Evolutionary conservation across 305 asterid genomes (phyloP).

Genomic region (Fraxinus paxiana): DNA sequence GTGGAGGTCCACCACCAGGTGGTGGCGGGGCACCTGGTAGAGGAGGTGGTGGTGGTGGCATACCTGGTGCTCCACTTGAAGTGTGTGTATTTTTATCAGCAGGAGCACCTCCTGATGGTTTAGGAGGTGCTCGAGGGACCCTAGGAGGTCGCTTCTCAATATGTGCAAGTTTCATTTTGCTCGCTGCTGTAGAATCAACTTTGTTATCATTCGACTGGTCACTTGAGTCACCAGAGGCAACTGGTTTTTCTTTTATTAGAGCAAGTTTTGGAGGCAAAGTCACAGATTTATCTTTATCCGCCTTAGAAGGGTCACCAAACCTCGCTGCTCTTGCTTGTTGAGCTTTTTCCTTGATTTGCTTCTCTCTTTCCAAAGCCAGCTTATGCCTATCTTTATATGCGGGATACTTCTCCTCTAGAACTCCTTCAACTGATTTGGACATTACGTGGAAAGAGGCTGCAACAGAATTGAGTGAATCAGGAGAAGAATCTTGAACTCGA

Average conservation of each 20-base stretch:
- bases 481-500: constrained; percentile 28
- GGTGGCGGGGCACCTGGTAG: constrained; percentile 77
- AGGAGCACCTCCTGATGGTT: constrained; percentile 45
- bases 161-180: constrained; percentile 69
- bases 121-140: constrained; percentile 90
- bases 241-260: constrained; percentile 62
- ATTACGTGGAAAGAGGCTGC: constrained; percentile 72
- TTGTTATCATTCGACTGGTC: constrained; percentile 44
- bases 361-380: constrained; percentile 88
- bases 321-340: constrained; percentile 79
- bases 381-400: constrained; percentile 90
- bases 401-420: constrained; percentile 81
- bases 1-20: constrained; percentile 67
- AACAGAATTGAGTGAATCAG: constrained; percentile 50
- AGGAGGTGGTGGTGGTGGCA: constrained; percentile 75
- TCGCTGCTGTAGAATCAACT: constrained; percentile 48
- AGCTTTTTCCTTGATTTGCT: constrained; percentile 75
- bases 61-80: constrained; percentile 39
- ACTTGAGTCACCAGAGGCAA: constrained; percentile 45
- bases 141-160: constrained; percentile 82
- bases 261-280: constrained; percentile 77
- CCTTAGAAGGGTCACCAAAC: constrained; percentile 58
- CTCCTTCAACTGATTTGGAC: constrained; percentile 93
- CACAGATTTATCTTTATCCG: constrained; percentile 30
- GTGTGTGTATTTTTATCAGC: constrained; percentile 30